Conservation (phyloP, 148 eudicot genomes). For the Camellia sinensis region DNA sequence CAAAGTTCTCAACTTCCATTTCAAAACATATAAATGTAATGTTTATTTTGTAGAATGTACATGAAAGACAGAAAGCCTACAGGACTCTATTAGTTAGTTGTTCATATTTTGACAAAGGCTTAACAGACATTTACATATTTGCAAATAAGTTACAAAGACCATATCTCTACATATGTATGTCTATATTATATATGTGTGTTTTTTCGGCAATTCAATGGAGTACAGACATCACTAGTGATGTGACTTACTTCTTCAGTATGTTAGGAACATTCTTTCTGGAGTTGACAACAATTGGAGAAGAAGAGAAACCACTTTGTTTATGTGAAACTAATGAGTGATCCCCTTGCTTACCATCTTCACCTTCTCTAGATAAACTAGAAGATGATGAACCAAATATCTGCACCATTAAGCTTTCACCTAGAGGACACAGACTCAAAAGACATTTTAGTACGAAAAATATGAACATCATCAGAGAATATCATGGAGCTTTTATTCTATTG, state of each 20-base stretch:
- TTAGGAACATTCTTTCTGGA: slow-evolving; percentile 31
- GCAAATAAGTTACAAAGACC: neutral
- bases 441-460: neutral
- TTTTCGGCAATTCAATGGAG: neutral
- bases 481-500: neutral
- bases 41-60: neutral
- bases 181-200: neutral
- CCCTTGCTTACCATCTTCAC: slow-evolving; percentile 3
- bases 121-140: neutral
- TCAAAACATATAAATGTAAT: neutral
- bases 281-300: slow-evolving; percentile 32
- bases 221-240: neutral
- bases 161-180: neutral
- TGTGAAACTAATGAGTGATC: slow-evolving; percentile 20
- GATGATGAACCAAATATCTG: slow-evolving; percentile 60
- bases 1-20: too few species aligned
- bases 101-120: neutral
- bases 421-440: neutral
- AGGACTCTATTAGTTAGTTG: neutral
- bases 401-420: slow-evolving; percentile 64
- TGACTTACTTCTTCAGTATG: slow-evolving; percentile 24
- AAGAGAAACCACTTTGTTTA: slow-evolving; percentile 20
- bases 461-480: too few species aligned
- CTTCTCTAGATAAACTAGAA: slow-evolving; percentile 12
- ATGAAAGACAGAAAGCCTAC: neutral